Evolutionary conservation across 2,329 filamentous ascomycete genomes (phyloP).

Genomic region (Fusarium anthophilum): DNA sequence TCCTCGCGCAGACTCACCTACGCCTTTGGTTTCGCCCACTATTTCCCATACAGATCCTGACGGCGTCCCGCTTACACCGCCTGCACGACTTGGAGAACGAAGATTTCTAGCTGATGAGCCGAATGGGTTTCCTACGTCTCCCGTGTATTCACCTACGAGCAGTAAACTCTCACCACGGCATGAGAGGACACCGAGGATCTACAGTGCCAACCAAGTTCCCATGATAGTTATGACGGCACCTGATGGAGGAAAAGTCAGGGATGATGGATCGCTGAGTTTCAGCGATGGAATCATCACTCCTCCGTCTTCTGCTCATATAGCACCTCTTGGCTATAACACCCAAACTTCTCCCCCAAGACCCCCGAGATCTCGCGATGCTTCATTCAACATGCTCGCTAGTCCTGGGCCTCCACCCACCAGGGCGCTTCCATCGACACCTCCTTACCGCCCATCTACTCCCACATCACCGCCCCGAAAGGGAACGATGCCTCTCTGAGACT

Average conservation of each 20-base stretch:
- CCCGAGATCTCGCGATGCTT: conserved; percentile 12
- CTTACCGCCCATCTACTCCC: conserved; percentile 21
- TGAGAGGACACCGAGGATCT: conserved; percentile 35
- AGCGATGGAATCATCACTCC: conserved; percentile 10
- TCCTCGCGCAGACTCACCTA: conserved; percentile 48
- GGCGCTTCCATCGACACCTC: conserved; percentile 47
- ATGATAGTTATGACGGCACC: conserved; percentile 31
- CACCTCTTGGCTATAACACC: not conserved
- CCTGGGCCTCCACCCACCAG: conserved; percentile 57
- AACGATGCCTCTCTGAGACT: not conserved
- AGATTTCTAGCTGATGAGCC: conserved; percentile 44
- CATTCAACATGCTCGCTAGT: conserved; percentile 39
- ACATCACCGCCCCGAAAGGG: conserved; percentile 14
- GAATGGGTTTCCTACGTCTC: conserved; percentile 49
- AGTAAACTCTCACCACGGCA: conserved; percentile 50
- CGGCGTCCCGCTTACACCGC: conserved; percentile 52
- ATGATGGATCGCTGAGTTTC: not conserved
- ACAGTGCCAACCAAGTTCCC: conserved; percentile 18
- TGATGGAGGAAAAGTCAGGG: conserved; percentile 9
- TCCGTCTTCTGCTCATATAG: conserved; percentile 3
- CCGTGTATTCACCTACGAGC: conserved; percentile 50
- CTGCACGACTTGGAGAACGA: conserved; percentile 59
- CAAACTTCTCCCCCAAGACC: conserved; percentile 25
- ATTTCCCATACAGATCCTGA: conserved; percentile 39
- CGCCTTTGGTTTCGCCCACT: conserved; percentile 54